A percentile compares a stretch with the other conserved stretches of the same genome.
phyloP scores from a whole-genome alignment of 768 basidiomycete genomes.

The Pleurotus citrinopileatus region DNA sequence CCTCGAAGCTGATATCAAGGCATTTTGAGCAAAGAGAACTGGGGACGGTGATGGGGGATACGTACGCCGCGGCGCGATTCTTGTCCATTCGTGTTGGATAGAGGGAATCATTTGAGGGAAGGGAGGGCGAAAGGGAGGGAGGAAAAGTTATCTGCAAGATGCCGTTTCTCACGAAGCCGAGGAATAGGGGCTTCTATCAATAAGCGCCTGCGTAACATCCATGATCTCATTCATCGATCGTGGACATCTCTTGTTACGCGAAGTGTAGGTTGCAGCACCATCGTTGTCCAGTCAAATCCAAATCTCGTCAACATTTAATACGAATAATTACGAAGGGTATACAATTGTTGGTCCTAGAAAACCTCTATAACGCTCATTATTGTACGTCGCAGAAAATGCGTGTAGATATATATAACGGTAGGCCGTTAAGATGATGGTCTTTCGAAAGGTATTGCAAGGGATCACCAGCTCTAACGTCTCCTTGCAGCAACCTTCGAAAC shows the following conservation, averaged over 20 bases:
- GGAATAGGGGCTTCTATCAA: not conserved
- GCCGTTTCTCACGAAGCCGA: constrained; percentile 7
- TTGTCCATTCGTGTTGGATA: constrained; percentile 27
- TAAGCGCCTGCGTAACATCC: too few relatives aligned
- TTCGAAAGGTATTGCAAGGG: too few relatives aligned
- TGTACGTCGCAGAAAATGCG: too few relatives aligned
- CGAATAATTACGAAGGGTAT: not conserved
- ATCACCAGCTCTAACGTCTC: constrained; percentile 36
- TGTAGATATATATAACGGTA: too few relatives aligned
- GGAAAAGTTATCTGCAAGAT: constrained; percentile 7
- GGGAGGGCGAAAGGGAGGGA: not conserved
- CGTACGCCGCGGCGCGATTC: constrained; percentile 36
- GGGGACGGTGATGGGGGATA: constrained; percentile 4
- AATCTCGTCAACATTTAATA: too few relatives aligned
- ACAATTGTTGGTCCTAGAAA: not conserved
- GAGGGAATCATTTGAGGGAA: constrained; percentile 2
- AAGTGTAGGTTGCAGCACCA: too few relatives aligned
- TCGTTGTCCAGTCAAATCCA: not conserved
- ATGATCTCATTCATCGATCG: too few relatives aligned
- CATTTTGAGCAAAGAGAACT: not conserved
- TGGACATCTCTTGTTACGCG: too few relatives aligned
- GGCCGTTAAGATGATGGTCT: too few relatives aligned
- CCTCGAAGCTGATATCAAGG: constrained; percentile 44
- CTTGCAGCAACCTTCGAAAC: constrained; percentile 71
- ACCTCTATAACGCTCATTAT: too few relatives aligned